Evolutionary conservation across 192 early-diverging fungal species (phyloP), one percentile per base, ranked within the genome.

Genomic region (Lunasporangiospora selenospora): DNA sequence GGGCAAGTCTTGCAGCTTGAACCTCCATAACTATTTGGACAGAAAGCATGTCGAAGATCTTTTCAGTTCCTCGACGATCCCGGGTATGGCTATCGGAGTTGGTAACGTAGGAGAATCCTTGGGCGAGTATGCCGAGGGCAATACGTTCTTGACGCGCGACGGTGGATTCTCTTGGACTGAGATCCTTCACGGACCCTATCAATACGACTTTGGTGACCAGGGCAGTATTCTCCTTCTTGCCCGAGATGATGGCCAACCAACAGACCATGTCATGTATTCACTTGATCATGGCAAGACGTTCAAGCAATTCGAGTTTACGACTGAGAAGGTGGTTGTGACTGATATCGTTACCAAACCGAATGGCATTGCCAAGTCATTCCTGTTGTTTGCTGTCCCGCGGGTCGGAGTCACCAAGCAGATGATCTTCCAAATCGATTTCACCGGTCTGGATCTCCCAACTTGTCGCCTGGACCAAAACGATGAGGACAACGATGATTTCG

Each of bases 161-260:
- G 97, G 90, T 37, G 97, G 97, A 9, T 81, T 79, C 11, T 85
- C 87, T 1, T 99, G 97, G 97, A 80, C 33, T 0, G 87, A 92
- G 47, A 86, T 95, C 40, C 77, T 85, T 0, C 92, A 92, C 46
- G 93, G 93, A 30, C 88, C 96, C n/a, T 89, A 95, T 59, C 82
- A 92, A 76, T 93, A 89, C 69, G 95, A 96, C 65, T 93, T 97
- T 83, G 94, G 94, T 21, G 95, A 97, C 60, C 92, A 95, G 53
- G 97, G 97, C 11, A 89, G 83, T 6, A 80, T 99, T 29, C 81
- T 98, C 21, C 55, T 99, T 18, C 47, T 96, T n/a, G 89, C 90
- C 6, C 87, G 92, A 45, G 94, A 98, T 59, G 90, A 95, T 48
- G 83, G 83, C 21, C 76, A 80, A 6, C 84, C 88, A 0, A 84